Percentiles rank a stretch among this genome's conserved stretches.
These are phyloP conservation scores for Coemansia sp. DNA, from an alignment of 192 early-diverging fungal genomes.

Conservation along the genomic window DNA sequence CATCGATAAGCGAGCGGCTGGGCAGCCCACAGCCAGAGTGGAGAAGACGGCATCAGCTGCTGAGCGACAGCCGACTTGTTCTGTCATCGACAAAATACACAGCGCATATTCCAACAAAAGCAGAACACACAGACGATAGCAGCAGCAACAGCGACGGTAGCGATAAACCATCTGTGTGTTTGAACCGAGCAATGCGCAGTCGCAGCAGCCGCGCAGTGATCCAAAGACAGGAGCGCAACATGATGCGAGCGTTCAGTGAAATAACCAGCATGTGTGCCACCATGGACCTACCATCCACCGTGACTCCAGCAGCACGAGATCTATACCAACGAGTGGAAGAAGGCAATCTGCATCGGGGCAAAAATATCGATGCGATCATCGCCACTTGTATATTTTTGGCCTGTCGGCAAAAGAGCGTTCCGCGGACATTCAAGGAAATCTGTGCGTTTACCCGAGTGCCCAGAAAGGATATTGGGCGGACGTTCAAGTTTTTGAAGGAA, in stretches of 20 bases:
- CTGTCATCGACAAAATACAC: background rate
- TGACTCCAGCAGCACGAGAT: constrained; percentile 81
- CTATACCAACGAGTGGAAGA: constrained; percentile 85
- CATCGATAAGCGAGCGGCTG: constrained; percentile 82
- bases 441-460: constrained; percentile 85
- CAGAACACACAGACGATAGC: constrained; percentile 76
- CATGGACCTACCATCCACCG: constrained; percentile 73
- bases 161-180: background rate
- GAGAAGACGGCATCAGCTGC: constrained; percentile 21
- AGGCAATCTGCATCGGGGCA: constrained; percentile 77
- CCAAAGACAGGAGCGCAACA: constrained; percentile 69
- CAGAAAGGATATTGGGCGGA: constrained; percentile 91
- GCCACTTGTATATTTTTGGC: constrained; percentile 94
- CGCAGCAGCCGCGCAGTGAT: constrained; percentile 59
- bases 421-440: constrained; percentile 93
- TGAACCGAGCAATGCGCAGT: constrained; percentile 27
- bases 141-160: constrained; percentile 81
- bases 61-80: background rate
- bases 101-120: background rate
- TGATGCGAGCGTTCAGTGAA: constrained; percentile 74
- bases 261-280: constrained; percentile 78
- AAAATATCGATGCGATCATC: constrained; percentile 77
- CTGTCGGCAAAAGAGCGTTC: constrained; percentile 78
- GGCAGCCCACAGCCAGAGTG: background rate
- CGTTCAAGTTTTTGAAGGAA: constrained; percentile 57